Conservation (phyloP, 192 early-diverging fungal genomes). For the Coemansia sp. region DNA sequence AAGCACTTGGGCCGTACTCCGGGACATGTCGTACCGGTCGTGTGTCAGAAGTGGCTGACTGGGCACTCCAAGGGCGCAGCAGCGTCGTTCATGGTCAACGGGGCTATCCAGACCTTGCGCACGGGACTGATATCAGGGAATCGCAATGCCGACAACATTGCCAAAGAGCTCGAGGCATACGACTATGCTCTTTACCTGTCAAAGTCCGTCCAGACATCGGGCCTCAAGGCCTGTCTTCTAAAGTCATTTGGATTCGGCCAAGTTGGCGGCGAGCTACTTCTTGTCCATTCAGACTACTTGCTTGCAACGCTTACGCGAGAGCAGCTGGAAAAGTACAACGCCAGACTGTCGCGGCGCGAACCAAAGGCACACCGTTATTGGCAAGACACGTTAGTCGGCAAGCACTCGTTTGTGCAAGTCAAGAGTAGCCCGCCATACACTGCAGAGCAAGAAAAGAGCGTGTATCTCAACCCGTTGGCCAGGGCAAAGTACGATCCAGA, state of each 20-base stretch:
- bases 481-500: constrained; percentile 85
- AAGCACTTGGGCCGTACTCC: too few species aligned
- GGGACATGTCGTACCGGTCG: too few species aligned
- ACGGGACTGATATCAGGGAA: constrained; percentile 88
- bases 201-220: constrained; percentile 83
- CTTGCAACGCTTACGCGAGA: too few species aligned
- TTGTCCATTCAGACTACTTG: constrained; percentile 38
- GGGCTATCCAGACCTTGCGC: too few species aligned
- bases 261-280: constrained; percentile 34
- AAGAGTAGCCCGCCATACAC: constrained; percentile 90
- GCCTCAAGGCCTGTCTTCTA: constrained; percentile 84
- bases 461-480: constrained; percentile 89
- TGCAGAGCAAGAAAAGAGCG: constrained; percentile 73
- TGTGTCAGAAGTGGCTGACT: too few species aligned
- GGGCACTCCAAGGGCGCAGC: too few species aligned
- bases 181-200: constrained; percentile 83
- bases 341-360: constrained; percentile 71
- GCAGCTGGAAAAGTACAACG: constrained; percentile 71
- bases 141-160: constrained; percentile 53
- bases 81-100: constrained; percentile 97
- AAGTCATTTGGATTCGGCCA: constrained; percentile 91
- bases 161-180: constrained; percentile 67
- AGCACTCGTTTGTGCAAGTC: too few species aligned
- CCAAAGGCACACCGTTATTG: constrained; percentile 82
- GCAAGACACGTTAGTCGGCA: too few species aligned